Percentiles rank a stretch among this genome's conserved stretches.
phyloP scores from a whole-genome alignment of 306 rosid genomes.

The Vigna trinervia region DNA sequence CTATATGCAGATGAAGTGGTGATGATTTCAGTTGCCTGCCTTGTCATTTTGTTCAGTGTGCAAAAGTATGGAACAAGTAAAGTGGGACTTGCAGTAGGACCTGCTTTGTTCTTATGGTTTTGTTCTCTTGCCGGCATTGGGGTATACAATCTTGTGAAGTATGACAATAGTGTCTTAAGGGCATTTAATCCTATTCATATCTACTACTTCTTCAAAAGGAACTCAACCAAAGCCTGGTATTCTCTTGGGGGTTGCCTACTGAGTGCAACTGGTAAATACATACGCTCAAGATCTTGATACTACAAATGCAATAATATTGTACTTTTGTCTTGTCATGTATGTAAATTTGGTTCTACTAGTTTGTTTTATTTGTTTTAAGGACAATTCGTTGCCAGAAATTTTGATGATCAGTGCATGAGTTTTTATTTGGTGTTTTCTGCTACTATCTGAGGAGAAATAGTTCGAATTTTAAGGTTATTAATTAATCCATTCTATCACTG shows the following conservation, averaged over 20 bases:
- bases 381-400: conserved; percentile 19
- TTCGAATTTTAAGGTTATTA: conserved; percentile 16
- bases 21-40: conserved; percentile 91
- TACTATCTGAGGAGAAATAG: conserved; percentile 8
- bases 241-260: conserved; percentile 97
- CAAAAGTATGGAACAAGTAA: conserved; percentile 97
- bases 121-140: conserved; percentile 88
- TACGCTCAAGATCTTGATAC: conserved; percentile 35
- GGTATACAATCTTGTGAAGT: conserved; percentile 83
- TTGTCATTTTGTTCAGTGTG: conserved; percentile 86
- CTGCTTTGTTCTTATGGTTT: conserved; percentile 95
- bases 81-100: conserved; percentile 93
- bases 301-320: conserved; percentile 35
- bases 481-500: not conserved
- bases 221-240: conserved; percentile 94
- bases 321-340: conserved; percentile 29
- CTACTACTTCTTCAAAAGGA: conserved; percentile 90
- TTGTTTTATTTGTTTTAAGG: conserved; percentile 28
- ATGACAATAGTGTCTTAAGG: conserved; percentile 74
- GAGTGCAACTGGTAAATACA: conserved; percentile 89
- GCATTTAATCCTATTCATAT: conserved; percentile 95
- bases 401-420: conserved; percentile 22
- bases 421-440: conserved; percentile 2
- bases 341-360: conserved; percentile 31
- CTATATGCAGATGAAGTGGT: conserved; percentile 81